These are phyloP conservation scores for Monascus purpureus DNA, from an alignment of 495 filamentous ascomycete genomes.

Conservation along the genomic window DNA sequence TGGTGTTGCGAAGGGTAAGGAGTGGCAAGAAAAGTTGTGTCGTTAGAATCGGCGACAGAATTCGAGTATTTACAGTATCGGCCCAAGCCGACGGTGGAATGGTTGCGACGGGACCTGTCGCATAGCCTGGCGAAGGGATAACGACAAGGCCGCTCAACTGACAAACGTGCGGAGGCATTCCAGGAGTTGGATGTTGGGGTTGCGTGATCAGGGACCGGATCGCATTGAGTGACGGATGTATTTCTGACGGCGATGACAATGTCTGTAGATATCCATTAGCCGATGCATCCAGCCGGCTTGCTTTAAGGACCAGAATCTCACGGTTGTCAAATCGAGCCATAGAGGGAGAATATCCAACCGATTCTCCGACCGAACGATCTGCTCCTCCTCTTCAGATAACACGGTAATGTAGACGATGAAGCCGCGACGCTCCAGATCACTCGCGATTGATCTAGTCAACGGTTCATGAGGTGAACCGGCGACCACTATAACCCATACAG, in stretches of 20 bases:
- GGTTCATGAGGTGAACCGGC: constrained; percentile 72
- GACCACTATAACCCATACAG: constrained; percentile 37
- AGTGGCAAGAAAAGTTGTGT: constrained; percentile 77
- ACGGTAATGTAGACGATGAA: constrained; percentile 89
- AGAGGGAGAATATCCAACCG: constrained; percentile 70
- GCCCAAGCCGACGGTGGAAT: constrained; percentile 71
- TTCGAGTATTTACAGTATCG: constrained; percentile 77
- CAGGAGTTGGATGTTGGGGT: constrained; percentile 56
- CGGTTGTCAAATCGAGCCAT: constrained; percentile 61
- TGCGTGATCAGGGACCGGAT: constrained; percentile 46
- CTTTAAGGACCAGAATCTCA: no score
- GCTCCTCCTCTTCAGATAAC: constrained; percentile 66
- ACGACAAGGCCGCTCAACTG: constrained; percentile 65
- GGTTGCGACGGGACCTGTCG: constrained; percentile 64
- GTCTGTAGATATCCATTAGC: constrained; percentile 13
- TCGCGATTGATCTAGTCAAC: constrained; percentile 61
- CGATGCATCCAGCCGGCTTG: neutral
- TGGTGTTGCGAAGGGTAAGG: constrained; percentile 39
- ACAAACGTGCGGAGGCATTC: constrained; percentile 58
- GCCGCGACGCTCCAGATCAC: constrained; percentile 79
- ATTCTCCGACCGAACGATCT: constrained; percentile 56
- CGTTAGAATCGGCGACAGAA: constrained; percentile 82
- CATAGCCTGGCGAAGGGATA: constrained; percentile 45
- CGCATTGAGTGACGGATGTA: constrained; percentile 37
- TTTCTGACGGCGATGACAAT: constrained; percentile 41